Evolutionary conservation across 75 land plant species (phyloP).

Genomic region (Sequoia sempervirens): DNA sequence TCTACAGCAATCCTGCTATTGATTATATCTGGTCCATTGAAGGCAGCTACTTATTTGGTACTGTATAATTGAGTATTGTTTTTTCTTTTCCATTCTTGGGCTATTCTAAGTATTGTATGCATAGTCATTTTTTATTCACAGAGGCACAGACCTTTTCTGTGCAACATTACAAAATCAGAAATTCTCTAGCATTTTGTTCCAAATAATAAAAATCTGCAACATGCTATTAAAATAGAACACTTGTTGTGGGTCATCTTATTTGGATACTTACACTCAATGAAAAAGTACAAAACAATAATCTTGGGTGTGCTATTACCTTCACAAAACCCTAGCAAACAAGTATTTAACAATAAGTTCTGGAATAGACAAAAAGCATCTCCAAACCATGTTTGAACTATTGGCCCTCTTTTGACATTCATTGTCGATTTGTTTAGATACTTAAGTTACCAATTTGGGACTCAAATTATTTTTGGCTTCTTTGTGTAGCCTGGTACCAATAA

Average conservation of each 20-base stretch:
- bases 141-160: neutral
- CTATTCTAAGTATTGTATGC: neutral
- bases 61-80: neutral
- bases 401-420: neutral
- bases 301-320: neutral
- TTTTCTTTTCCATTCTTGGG: too few species aligned
- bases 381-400: neutral
- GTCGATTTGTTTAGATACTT: neutral
- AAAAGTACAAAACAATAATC: neutral
- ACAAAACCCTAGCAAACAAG: neutral
- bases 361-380: neutral
- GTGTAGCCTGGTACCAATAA: neutral
- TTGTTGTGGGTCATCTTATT: neutral
- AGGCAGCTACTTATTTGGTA: conserved; percentile 85
- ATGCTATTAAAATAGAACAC: neutral
- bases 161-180: neutral
- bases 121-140: neutral
- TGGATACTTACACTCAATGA: neutral
- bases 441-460: neutral
- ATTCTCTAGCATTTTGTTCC: neutral
- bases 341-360: neutral
- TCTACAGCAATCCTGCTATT: conserved; percentile 77
- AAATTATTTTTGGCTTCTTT: neutral
- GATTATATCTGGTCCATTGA: conserved; percentile 86
- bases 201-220: neutral